phyloP scores from a whole-genome alignment of 164 flowering plant species.

The Brasenia schreberi region DNA sequence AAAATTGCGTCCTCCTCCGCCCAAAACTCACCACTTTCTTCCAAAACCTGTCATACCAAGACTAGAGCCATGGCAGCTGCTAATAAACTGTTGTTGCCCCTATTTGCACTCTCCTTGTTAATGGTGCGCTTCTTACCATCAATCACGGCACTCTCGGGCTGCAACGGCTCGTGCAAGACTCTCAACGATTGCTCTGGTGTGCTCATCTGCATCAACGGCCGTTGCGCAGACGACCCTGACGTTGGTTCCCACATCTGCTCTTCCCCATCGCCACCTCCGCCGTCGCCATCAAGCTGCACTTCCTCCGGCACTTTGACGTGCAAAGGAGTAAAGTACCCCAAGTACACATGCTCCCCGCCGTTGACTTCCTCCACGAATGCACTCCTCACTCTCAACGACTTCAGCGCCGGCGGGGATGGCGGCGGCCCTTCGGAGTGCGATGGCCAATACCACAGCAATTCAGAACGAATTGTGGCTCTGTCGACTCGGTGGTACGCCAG shows the following conservation, averaged over 20 bases:
- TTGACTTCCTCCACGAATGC: not conserved
- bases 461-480: conserved; percentile 2
- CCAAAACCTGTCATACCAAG: no score
- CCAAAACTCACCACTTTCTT: no score
- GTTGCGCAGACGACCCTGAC: not conserved
- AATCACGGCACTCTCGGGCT: not conserved
- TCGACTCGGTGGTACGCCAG: conserved; percentile 4
- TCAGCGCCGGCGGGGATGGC: conserved; percentile 3
- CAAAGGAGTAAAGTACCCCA: not conserved
- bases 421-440: conserved; percentile 8
- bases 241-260: not conserved
- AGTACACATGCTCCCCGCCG: conserved; percentile 5
- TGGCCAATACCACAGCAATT: conserved; percentile 1
- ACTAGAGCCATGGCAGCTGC: not conserved
- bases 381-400: conserved; percentile 5
- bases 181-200: not conserved
- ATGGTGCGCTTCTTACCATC: not conserved
- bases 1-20: no score
- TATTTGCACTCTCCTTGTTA: not conserved
- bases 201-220: not conserved
- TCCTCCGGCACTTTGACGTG: not conserved
- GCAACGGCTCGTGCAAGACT: not conserved
- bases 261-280: not conserved
- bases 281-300: not conserved
- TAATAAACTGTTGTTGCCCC: not conserved